phyloP scores from a whole-genome alignment of 352 stramenopile species.

The Thalassiosira mediterranea region DNA sequence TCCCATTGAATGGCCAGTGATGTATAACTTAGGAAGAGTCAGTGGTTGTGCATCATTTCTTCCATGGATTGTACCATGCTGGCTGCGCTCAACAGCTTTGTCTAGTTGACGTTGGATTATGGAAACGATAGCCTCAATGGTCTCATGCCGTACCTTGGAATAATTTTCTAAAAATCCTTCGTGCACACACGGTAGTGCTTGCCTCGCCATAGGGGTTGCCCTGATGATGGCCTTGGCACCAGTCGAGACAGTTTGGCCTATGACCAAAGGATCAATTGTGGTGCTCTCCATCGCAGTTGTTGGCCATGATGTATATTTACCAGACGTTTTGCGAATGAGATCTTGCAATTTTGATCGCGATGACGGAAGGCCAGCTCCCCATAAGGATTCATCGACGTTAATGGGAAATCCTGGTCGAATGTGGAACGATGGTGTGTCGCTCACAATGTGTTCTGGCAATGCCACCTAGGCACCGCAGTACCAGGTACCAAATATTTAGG shows the following conservation, averaged over 20 bases:
- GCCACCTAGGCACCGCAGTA: slow-evolving; percentile 60
- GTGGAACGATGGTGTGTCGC: slow-evolving; percentile 42
- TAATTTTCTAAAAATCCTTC: slow-evolving; percentile 77
- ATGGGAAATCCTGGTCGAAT: slow-evolving; percentile 40
- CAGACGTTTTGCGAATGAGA: slow-evolving; percentile 24
- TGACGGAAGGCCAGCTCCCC: slow-evolving; percentile 23
- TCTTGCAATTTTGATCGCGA: slow-evolving; percentile 31
- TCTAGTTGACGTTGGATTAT: slow-evolving; percentile 71
- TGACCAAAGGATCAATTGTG: not conserved
- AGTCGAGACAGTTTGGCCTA: slow-evolving; percentile 38
- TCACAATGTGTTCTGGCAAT: slow-evolving; percentile 61
- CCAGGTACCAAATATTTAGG: no score
- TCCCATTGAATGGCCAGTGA: slow-evolving; percentile 74
- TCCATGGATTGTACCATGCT: slow-evolving; percentile 7
- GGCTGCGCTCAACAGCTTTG: slow-evolving; percentile 47
- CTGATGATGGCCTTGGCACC: slow-evolving; percentile 57
- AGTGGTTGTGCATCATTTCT: slow-evolving; percentile 43
- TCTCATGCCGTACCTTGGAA: slow-evolving; percentile 61
- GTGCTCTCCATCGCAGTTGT: slow-evolving; percentile 5
- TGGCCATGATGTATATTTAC: slow-evolving; percentile 27
- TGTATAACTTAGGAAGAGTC: slow-evolving; percentile 77
- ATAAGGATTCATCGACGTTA: slow-evolving; percentile 35
- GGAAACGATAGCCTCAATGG: slow-evolving; percentile 62
- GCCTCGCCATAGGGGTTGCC: slow-evolving; percentile 59
- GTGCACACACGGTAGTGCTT: slow-evolving; percentile 72